These are phyloP conservation scores for Colletotrichum melonis DNA, from an alignment of 2,329 filamentous ascomycete genomes.

Conservation along the genomic window DNA sequence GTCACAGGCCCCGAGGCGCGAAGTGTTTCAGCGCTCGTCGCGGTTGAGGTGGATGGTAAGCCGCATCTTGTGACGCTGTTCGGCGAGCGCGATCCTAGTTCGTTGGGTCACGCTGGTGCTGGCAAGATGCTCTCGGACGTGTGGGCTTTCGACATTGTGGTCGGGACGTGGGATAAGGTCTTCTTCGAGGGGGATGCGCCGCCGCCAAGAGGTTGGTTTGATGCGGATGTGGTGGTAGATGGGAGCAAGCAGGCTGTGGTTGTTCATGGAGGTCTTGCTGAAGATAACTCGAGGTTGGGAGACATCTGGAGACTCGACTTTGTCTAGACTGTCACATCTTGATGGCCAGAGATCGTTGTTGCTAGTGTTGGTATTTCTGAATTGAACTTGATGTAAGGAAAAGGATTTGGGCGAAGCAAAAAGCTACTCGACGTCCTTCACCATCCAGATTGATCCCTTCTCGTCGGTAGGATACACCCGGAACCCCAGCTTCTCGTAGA, in stretches of 20 bases:
- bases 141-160: constrained; percentile 52
- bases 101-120: constrained; percentile 51
- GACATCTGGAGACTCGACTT: constrained; percentile 51
- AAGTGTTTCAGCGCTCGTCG: constrained; percentile 45
- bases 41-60: constrained; percentile 37
- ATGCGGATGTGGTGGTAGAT: constrained; percentile 44
- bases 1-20: constrained; percentile 43
- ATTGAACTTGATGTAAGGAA: background rate
- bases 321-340: background rate
- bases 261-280: constrained; percentile 52
- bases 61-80: constrained; percentile 50
- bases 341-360: background rate
- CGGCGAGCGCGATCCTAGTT: constrained; percentile 51
- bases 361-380: background rate
- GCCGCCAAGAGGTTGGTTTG: constrained; percentile 52
- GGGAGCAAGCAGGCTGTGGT: constrained; percentile 41
- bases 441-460: constrained; percentile 54
- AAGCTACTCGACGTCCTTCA: constrained; percentile 47
- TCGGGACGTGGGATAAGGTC: constrained; percentile 43
- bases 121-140: constrained; percentile 53
- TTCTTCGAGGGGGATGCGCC: constrained; percentile 40
- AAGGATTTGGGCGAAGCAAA: background rate
- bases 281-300: constrained; percentile 49
- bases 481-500: constrained; percentile 61
- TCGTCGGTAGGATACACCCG: constrained; percentile 49